Percentiles rank a stretch among this genome's conserved stretches.
phyloP scores from a whole-genome alignment of 2,329 filamentous ascomycete genomes.

The Graphilbum ipis-grandicollis region DNA sequence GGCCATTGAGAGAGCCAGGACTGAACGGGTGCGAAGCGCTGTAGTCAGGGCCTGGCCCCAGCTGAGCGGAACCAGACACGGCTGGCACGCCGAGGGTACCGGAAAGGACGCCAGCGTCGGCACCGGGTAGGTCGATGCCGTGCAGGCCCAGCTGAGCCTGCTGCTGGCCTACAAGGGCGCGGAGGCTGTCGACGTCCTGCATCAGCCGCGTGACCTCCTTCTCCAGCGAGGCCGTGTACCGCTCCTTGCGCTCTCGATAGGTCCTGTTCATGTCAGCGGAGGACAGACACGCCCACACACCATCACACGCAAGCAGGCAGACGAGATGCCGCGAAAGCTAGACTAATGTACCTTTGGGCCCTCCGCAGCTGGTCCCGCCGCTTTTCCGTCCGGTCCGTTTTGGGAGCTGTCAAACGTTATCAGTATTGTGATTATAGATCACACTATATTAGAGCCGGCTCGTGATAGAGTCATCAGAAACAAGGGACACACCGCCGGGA shows the following conservation, averaged over 20 bases:
- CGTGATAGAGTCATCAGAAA: too few species aligned
- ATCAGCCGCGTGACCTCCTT: constrained; percentile 1
- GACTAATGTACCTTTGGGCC: constrained; percentile 5
- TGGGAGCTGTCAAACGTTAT: not conserved
- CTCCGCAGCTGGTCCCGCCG: constrained; percentile 4
- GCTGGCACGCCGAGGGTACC: too few species aligned
- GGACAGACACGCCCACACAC: not conserved
- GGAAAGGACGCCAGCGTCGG: not conserved
- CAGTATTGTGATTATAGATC: not conserved
- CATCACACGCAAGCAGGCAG: too few species aligned
- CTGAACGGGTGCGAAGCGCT: too few species aligned
- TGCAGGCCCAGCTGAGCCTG: not conserved
- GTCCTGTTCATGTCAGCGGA: not conserved
- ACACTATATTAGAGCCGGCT: too few species aligned
- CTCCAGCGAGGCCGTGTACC: constrained; percentile 5
- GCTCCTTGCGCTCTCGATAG: constrained; percentile 5
- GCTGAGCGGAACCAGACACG: too few species aligned
- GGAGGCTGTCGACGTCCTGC: constrained; percentile 1
- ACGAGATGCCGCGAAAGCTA: too few species aligned
- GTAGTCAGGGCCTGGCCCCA: too few species aligned
- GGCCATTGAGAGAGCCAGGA: too few species aligned
- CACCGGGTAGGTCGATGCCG: not conserved
- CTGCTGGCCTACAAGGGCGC: not conserved
- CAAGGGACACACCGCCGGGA: not conserved
- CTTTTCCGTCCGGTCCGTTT: constrained; percentile 3